Base-by-base conservation (phyloP, 1,284 basidiomycete species). In the Tilletia walkeri region DNA sequence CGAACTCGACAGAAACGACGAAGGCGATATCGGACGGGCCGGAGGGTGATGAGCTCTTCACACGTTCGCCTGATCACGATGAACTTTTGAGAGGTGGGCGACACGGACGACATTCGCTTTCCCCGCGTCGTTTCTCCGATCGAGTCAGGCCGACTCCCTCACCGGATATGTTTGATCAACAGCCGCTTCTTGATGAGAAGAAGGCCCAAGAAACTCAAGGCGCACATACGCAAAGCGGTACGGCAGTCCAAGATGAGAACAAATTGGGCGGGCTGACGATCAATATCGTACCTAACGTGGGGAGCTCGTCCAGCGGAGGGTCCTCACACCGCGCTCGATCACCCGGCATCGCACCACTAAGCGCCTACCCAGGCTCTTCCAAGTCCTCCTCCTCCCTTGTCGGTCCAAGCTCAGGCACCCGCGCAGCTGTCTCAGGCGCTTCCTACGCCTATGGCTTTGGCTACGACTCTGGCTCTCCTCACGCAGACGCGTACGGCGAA, bases 371-470 rank as follows among this genome's bases (percentile, higher is more conserved):
- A 12, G n/a, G 10, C 50, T 7, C 50, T 7, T 16, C 50, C 18
- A 53, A 10, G 10, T 10, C 50, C 18, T 24, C 50, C 18, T 53
- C 50, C 16, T n/a, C 18, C 10, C 50, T 53, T 2, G 50, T 53
- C 50, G 50, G 50, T 18, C 50, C 50, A 24, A 53, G 50, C 50
- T 53, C 50, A 24, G 50, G 50, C 50, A 53, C 50, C 12, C 50
- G 20, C 41, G 41, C 39, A 36, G n/a, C 69, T 72, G 50, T 67
- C 69, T 39, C 65, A 70, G 2, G 67, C 69, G 12, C 63, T 61
- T 14, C 63, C 66, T 2, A 30, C 48, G 4, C 69, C 71, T 54
- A 71, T 73, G 47, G 68, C 68, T 24, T 5, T 69, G 18, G 49
- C 67, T 20, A 36, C 45, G 10, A 54, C 48, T 7, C 24, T 30